Evolutionary conservation across 2,329 filamentous ascomycete genomes (phyloP), one percentile per base, ranked within the genome.

Genomic region (Stemphylium vesicarium): DNA sequence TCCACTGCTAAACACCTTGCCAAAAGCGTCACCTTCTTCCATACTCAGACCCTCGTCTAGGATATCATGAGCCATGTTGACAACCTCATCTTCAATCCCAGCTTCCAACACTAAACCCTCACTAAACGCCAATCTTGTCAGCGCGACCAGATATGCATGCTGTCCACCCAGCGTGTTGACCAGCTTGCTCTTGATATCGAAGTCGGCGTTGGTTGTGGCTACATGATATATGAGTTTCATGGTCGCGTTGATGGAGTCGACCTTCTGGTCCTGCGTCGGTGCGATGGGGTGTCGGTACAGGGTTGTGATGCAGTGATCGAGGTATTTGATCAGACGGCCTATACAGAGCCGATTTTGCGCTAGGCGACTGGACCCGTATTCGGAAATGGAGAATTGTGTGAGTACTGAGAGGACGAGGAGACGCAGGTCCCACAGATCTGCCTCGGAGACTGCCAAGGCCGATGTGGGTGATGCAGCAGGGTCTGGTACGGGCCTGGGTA

Each of bases 41-140:
- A 92, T 89, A 48, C 90, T 95, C 18, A 96, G 85, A 2, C 87
- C 85, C 57, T 91, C 81, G 71, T 96, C 92, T 35, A 98, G 75
- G 59, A 99, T 80, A 68, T 90, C 86, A 64, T 94, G 88, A 3
- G 95, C 94, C 75, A 88, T 87, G 60, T 94, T 90, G 1, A 89
- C 85, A 1, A 92, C 91, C 60, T 91, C 90, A 24, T 88, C 85
- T 32, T 90, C 88, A 48, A 96, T 88, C 0, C 88, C 88, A 1
- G 82, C 80, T 75, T 97, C 92, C 24, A 96, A 81, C 10, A 95
- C 84, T 8, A 90, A 75, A 26, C 91, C 89, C 57, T 96, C 91
- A 5, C 86, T 88, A 72, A 96, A 97, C 0, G 91, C 92, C n/a
- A 98, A 78, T 37, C 94, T 80, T 0, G 91, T 92, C 39, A 99